Evolutionary conservation across 2,329 filamentous ascomycete genomes (phyloP), one percentile per base, ranked within the genome.

Genomic region (Alternaria postmessia): DNA sequence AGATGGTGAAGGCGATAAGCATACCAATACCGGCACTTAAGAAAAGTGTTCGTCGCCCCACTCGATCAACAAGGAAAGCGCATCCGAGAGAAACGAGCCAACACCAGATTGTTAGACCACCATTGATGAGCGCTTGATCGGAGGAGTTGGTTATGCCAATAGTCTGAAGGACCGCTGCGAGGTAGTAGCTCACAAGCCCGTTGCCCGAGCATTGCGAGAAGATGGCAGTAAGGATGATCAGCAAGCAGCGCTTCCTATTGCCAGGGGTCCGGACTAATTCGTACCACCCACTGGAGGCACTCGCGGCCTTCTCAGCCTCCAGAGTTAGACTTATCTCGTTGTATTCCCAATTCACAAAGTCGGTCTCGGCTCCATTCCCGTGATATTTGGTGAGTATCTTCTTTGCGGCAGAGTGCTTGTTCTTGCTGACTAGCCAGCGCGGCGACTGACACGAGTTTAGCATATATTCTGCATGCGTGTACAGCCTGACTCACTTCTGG

Each of bases 21-120:
- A 75, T 77, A 38, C 75, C 75, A 5, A 64, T 62, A 5, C 75
- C 70, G 20, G 75, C 70, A 20, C 63, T 66, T 16, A 79, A 65
- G 36, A 79, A 75, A 49, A 80, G 62, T 3, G 64, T 63, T 52
- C 75, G 71, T 24, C 75, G 69, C 8, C 76, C 74, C 3, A 77
- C 56, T 7, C 70, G 64, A 28, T 78, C 74, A 6, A 76, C 71
- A 28, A 75, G 69, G 41, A 76, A 75, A 7, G 68, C 65, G 22
- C 62, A 65, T 16, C 72, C 72, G 12, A 77, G 63, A 11, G 87
- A 86, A 6, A 86, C 82, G 44, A 89, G 82, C 7, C 84, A 84
- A 56, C 87, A 87, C 64, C 88, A 86, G 65, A 88, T 88, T 73
- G 88, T 88, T 67, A 89, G 83, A 54, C 73, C 68, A 43, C 78